Evolutionary conservation across 2,329 filamentous ascomycete genomes (phyloP), one percentile per base, ranked within the genome.

Genomic region (Podosphaera xanthii): DNA sequence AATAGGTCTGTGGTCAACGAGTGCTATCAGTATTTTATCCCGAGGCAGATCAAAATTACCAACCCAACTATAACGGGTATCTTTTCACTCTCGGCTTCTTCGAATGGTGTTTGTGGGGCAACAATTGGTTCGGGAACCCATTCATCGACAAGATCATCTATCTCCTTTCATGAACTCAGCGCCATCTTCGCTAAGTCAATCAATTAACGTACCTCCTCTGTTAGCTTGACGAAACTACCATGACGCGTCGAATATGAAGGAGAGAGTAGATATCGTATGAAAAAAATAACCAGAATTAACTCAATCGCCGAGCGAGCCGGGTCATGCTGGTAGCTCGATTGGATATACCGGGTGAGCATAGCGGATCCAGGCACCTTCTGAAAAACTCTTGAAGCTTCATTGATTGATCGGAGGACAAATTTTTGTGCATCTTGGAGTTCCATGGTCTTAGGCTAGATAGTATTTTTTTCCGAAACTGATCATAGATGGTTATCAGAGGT

Each of bases 321-420:
- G 67, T 98, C 92, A 70, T 98, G 86, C 74, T 98, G 92, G 75
- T 98, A 97, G 70, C 89, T 95, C 60, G 89, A 95, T 71, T 87
- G 87, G 69, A 98, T 89, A 73, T 98, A 98, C 63, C 92, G 87
- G 65, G 94, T 80, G 67, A 97, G 77, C 66, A 98, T 95, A 49
- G 91, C 87, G 36, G 91, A 97, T 58, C 92, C 92, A 36, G 92
- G 94, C 46, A 98, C 79, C 68, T 86, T 87, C 68, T 96, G 90
- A 70, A 98, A 94, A 60, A 83, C 77, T 61, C 80, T 74, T 58
- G 75, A 75, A 33, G 77, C 71, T 63, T 76, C 74, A 62, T 77
- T 72, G 53, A 79, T 72, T 64, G 77, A 76, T 60, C 74, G 70
- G 60, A 76, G 72, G 62, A 79, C 66, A 64, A 79, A 73, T 59